These are phyloP conservation scores for Cryptococcus sp. DNA, from an alignment of 1,284 basidiomycete species.

Conservation along the genomic window DNA sequence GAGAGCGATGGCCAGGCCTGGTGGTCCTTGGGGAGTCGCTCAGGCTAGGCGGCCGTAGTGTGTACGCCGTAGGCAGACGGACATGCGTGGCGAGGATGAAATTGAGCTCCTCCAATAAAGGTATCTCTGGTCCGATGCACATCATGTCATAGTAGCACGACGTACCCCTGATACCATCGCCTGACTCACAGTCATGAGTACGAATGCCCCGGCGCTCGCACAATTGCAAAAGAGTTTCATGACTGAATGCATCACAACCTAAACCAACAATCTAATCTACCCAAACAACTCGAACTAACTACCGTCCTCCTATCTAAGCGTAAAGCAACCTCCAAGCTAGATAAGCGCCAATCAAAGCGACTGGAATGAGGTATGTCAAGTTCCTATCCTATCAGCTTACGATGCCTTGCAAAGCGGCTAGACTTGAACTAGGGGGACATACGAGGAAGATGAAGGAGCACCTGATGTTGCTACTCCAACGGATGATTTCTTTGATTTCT, in stretches of 20 bases:
- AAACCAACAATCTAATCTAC: background rate
- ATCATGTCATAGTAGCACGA: too few relatives aligned
- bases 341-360: conserved; percentile 39
- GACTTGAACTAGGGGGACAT: background rate
- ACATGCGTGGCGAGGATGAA: too few relatives aligned
- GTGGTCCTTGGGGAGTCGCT: conserved; percentile 21
- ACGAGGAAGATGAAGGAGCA: conserved; percentile 1
- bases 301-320: conserved; percentile 22
- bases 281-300: background rate
- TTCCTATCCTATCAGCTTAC: background rate
- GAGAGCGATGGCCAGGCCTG: conserved; percentile 23
- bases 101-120: too few relatives aligned
- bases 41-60: background rate
- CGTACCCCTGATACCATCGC: too few relatives aligned
- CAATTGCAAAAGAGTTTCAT: too few relatives aligned
- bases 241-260: conserved; percentile 1
- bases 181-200: too few relatives aligned
- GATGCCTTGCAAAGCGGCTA: background rate
- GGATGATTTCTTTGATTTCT: background rate
- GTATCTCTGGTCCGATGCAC: too few relatives aligned
- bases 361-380: conserved; percentile 27
- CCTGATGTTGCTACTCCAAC: background rate
- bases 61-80: too few relatives aligned
- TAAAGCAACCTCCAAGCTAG: conserved; percentile 45
- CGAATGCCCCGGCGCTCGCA: too few relatives aligned